Percentiles rank a stretch among this genome's conserved stretches.
These are phyloP conservation scores for Hyphopichia homilentoma DNA, from an alignment of 805 yeast genomes.

Conservation along the genomic window DNA sequence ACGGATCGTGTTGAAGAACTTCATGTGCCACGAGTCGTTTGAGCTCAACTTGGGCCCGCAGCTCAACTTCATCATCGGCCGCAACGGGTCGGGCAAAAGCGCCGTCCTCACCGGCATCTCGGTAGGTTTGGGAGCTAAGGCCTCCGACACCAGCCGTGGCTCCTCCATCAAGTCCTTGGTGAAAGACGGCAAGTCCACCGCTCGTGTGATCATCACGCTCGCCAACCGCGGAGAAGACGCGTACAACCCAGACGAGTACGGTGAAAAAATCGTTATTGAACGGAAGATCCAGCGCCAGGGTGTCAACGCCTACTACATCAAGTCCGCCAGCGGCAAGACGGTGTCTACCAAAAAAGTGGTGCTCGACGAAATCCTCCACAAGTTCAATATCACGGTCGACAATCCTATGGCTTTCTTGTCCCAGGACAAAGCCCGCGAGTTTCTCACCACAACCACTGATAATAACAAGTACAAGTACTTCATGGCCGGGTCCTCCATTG, in stretches of 20 bases:
- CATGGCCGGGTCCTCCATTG: conserved; percentile 74
- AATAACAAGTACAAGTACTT: conserved; percentile 70
- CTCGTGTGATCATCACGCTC: conserved; percentile 63
- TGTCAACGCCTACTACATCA: conserved; percentile 50
- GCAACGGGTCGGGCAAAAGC: conserved; percentile 89
- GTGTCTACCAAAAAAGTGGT: conserved; percentile 61
- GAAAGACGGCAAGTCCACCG: conserved; percentile 68
- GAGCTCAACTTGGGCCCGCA: conserved; percentile 72
- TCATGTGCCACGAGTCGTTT: conserved; percentile 88
- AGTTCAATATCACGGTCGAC: conserved; percentile 73
- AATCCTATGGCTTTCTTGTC: conserved; percentile 91
- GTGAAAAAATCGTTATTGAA: conserved; percentile 66
- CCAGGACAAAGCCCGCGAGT: conserved; percentile 91
- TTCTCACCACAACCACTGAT: conserved; percentile 73
- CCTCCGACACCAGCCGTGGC: conserved; percentile 84
- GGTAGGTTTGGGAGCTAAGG: conserved; percentile 85
- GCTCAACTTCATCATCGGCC: conserved; percentile 82
- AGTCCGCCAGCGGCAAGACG: conserved; percentile 46
- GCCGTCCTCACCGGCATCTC: conserved; percentile 86
- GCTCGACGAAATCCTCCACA: conserved; percentile 63
- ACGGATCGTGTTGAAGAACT: conserved; percentile 61
- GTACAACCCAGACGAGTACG: conserved; percentile 61
- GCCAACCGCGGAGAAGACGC: conserved; percentile 66
- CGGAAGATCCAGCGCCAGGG: conserved; percentile 58
- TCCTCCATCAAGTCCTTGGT: conserved; percentile 64